Base-by-base conservation (phyloP, 2,329 filamentous ascomycete species). In the Colletotrichum falcatum region DNA sequence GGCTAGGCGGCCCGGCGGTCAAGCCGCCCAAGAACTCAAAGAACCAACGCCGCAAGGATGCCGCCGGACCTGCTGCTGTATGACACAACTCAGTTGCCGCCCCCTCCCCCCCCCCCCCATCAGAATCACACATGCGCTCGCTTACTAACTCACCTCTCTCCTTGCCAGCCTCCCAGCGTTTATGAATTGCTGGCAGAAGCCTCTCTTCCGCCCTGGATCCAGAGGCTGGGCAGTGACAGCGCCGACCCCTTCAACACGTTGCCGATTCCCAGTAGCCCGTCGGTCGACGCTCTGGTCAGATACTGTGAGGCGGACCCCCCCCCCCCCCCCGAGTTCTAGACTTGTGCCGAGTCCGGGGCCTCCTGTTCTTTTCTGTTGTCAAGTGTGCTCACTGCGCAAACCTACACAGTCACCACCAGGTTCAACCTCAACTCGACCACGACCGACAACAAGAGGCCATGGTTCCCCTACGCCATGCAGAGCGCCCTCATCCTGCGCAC, bases 381-480 rank as follows among this genome's bases (percentile, higher is more conserved):
- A n/a, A 5, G 18, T 18, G 4, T 30, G 35, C 62, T 70, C 33
- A 72, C 62, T 23, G 28, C 49, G 35, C 49, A n/a, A n/a, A n/a
- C n/a, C n/a, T n/a, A n/a, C n/a, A 16, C 39, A 73, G 72, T 73
- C 59, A 56, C 66, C 30, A 73, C 68, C 12, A 72, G 72, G 35
- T 73, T 71, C 49, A 73, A 65, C 28, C 61, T 73, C 37, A 66
- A 66, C n/a, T 67, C 71, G 5, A 73, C 72, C 5, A 67, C 66
- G 3, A 53, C 42, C 12, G 72, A 73, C 20, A 65, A 35, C 28
- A 66, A 73, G 42, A 54, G 72, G 30, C 72, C 72, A 35, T 73
- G 72, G 71, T 73, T 73, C 23, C 72, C 71, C 5, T 73, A 73
- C 18, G 72, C 72, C 49, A 73, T 73, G 72, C 71, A 71, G 61